These are phyloP conservation scores for Neocallimastix lanati DNA, from an alignment of 192 early-diverging fungal genomes.

Conservation along the genomic window DNA sequence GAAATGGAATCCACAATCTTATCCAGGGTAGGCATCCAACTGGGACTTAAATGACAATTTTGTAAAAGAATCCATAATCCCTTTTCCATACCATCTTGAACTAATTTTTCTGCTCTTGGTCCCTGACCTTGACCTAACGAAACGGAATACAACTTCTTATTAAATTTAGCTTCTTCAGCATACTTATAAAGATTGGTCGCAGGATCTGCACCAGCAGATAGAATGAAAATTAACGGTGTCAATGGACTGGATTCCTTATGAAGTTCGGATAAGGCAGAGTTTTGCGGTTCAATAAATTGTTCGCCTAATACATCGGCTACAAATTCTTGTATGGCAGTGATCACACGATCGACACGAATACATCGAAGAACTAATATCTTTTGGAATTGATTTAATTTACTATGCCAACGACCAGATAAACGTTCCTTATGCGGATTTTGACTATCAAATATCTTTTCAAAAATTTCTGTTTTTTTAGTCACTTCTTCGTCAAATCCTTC, in stretches of 20 bases:
- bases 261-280: conserved; percentile 29
- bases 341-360: conserved; percentile 28
- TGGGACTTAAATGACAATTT: conserved; percentile 36
- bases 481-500: conserved; percentile 25
- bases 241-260: conserved; percentile 35
- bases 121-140: conserved; percentile 41
- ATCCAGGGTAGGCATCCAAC: conserved; percentile 39
- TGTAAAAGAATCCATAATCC: conserved; percentile 37
- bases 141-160: conserved; percentile 28
- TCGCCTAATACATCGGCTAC: conserved; percentile 27
- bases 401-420: conserved; percentile 13
- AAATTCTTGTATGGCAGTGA: conserved; percentile 31
- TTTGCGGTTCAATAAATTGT: conserved; percentile 35
- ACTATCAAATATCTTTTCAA: conserved; percentile 28
- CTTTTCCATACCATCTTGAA: conserved; percentile 36
- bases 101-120: conserved; percentile 30
- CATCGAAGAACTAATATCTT: conserved; percentile 25
- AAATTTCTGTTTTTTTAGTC: conserved; percentile 7
- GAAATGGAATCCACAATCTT: conserved; percentile 33
- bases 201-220: conserved; percentile 37
- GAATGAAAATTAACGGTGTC: conserved; percentile 33
- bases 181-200: conserved; percentile 34
- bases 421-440: conserved; percentile 19
- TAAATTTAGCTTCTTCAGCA: conserved; percentile 35
- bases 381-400: conserved; percentile 17